Evolutionary conservation across 2,329 filamentous ascomycete genomes (phyloP), one percentile per base, ranked within the genome.

Genomic region (Davidsoniella australis): DNA sequence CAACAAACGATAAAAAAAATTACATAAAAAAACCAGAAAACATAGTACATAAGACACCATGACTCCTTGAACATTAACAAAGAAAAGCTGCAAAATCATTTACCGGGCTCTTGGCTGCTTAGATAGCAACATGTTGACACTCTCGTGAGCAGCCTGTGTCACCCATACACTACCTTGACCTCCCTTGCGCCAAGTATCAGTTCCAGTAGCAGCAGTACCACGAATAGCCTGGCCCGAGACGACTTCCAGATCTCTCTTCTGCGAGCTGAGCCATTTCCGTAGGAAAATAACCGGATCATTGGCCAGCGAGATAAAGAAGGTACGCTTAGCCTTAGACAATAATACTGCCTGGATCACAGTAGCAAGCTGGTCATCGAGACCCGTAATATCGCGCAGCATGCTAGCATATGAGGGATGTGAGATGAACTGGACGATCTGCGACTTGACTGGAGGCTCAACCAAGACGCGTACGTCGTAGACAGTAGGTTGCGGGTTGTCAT

Each of bases 391-490:
- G 56, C 82, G 82, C 26, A 96, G 74, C 59, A 80, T 81, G 38
- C 72, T 66, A 14, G 80, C 74, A 63, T 85, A 83, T 49, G 77
- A 70, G 1, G 85, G 73, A 55, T 85, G 84, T 52, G 76, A 74
- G 51, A 82, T 71, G 55, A 86, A 71, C 12, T 76, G 68, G 40
- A 75, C 64, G 62, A 86, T 73, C 57, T 75, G 76, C 33, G 73
- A 71, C 47, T 80, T 79, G 45, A 93, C 71, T 1, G 88, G 85
- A 60, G 94, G 86, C 57, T 93, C 85, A 14, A 94, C 74, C 1
- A 79, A 73, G 42, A 98, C 84, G 57, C 80, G 80, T 44, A 98
- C 73, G 63, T 96, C 89, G 67, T 95, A 95, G 57, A 96, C 71
- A 5, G 88, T 95, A 1, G 85, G 80, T 47, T 76, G 70, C 3